Evolutionary conservation across 371 early-diverging fungal genomes (phyloP).

Genomic region (Mortierella sp.): DNA sequence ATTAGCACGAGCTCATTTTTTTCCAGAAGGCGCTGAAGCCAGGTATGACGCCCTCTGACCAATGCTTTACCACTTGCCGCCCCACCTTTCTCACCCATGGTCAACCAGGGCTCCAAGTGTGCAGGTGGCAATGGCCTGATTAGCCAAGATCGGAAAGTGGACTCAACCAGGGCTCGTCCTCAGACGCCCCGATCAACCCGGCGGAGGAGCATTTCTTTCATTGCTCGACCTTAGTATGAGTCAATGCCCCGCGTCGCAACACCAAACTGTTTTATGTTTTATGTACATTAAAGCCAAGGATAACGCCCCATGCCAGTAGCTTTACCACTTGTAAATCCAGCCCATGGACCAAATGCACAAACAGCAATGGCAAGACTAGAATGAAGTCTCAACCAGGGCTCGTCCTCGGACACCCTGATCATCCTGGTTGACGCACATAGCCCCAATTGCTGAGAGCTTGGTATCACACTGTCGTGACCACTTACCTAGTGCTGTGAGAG

Average conservation of each 20-base stretch:
- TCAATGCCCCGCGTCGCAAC: constrained; percentile 32
- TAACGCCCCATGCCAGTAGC: too few relatives aligned
- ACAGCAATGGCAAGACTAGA: too few relatives aligned
- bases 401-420: too few relatives aligned
- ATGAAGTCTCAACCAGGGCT: too few relatives aligned
- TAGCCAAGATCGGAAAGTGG: constrained; percentile 32
- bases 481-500: too few relatives aligned
- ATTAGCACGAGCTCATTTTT: background rate
- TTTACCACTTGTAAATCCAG: too few relatives aligned
- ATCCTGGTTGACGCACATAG: too few relatives aligned
- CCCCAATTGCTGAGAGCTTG: too few relatives aligned
- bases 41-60: constrained; percentile 18
- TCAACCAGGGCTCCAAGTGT: constrained; percentile 21
- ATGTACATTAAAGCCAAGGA: too few relatives aligned
- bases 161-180: constrained; percentile 24
- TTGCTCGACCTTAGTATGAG: constrained; percentile 25
- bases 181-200: constrained; percentile 25
- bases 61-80: constrained; percentile 19
- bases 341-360: too few relatives aligned
- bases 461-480: too few relatives aligned
- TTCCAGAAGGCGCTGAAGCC: background rate
- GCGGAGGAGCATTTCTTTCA: constrained; percentile 22
- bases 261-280: too few relatives aligned
- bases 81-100: constrained; percentile 15
- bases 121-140: constrained; percentile 21